These are phyloP conservation scores for Coemansia sp. DNA, from an alignment of 192 early-diverging fungal genomes.

Conservation along the genomic window DNA sequence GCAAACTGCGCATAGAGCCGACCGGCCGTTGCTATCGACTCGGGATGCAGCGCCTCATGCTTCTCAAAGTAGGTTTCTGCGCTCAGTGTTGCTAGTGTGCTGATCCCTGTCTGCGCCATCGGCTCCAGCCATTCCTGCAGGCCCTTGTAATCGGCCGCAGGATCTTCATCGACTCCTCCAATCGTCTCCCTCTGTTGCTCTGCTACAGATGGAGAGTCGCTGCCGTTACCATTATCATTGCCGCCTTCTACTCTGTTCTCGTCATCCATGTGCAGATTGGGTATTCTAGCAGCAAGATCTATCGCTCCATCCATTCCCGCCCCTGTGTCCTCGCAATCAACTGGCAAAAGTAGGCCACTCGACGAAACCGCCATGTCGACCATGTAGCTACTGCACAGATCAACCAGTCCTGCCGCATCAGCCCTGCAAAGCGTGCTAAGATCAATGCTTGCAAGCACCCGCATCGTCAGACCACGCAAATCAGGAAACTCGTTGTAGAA, in stretches of 20 bases:
- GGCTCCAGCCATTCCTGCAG: not conserved
- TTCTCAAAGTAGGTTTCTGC: constrained; percentile 13
- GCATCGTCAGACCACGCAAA: constrained; percentile 26
- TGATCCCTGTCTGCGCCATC: not conserved
- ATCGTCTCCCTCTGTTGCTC: not conserved
- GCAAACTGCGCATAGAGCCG: constrained; percentile 37
- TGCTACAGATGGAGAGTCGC: not conserved
- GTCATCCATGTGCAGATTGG: constrained; percentile 9
- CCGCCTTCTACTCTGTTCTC: too few relatives aligned
- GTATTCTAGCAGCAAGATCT: not conserved
- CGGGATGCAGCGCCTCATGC: constrained; percentile 17
- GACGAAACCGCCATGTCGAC: constrained; percentile 6
- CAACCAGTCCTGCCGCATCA: constrained; percentile 21
- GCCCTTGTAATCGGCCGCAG: not conserved
- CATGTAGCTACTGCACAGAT: constrained; percentile 24
- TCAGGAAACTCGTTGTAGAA: constrained; percentile 32
- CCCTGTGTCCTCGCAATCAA: not conserved
- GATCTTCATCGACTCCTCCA: not conserved
- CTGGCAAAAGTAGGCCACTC: not conserved
- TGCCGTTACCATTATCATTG: not conserved
- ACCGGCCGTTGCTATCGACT: constrained; percentile 6
- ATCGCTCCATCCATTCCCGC: not conserved
- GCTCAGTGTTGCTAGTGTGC: constrained; percentile 4
- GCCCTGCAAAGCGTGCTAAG: constrained; percentile 4
- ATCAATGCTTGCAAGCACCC: constrained; percentile 24